A percentile compares a stretch with the other conserved stretches of the same genome.
Conservation (phyloP, 169 alveolate species). For the Plasmodium relictum region DNA sequence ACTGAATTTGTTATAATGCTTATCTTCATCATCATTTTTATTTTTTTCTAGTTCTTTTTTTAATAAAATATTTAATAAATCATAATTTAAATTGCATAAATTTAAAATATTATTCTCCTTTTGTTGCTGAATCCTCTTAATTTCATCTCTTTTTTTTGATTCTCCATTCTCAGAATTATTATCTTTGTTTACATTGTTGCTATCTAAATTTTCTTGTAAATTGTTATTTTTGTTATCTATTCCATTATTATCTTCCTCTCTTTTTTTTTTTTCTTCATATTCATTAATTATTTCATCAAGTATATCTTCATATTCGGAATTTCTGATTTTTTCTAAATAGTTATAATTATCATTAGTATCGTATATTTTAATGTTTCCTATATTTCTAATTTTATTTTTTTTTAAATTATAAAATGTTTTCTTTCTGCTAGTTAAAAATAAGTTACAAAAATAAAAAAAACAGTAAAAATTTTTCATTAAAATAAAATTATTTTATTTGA, state of each 20-base stretch:
- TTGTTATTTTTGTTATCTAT: background rate
- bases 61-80: slow-evolving; percentile 23
- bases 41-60: slow-evolving; percentile 18
- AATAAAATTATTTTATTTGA: background rate
- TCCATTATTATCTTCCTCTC: background rate
- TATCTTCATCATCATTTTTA: slow-evolving; percentile 15
- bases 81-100: slow-evolving; percentile 66
- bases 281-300: slow-evolving; percentile 56
- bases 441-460: slow-evolving; percentile 49
- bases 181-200: background rate
- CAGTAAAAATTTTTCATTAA: slow-evolving; percentile 54
- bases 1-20: slow-evolving; percentile 39
- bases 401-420: slow-evolving; percentile 38
- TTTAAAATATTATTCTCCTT: slow-evolving; percentile 33
- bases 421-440: slow-evolving; percentile 7
- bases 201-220: background rate
- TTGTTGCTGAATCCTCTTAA: slow-evolving; percentile 32
- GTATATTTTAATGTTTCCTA: background rate
- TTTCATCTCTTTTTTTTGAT: slow-evolving; percentile 37
- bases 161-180: background rate
- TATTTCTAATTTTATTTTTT: slow-evolving; percentile 8
- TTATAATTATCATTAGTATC: slow-evolving; percentile 9
- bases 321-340: slow-evolving; percentile 36
- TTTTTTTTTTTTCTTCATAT: slow-evolving; percentile 56
- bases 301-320: slow-evolving; percentile 57